Evolutionary conservation across 78 protist genomes (phyloP).

Genomic region (Pelomyxa schiedti): DNA sequence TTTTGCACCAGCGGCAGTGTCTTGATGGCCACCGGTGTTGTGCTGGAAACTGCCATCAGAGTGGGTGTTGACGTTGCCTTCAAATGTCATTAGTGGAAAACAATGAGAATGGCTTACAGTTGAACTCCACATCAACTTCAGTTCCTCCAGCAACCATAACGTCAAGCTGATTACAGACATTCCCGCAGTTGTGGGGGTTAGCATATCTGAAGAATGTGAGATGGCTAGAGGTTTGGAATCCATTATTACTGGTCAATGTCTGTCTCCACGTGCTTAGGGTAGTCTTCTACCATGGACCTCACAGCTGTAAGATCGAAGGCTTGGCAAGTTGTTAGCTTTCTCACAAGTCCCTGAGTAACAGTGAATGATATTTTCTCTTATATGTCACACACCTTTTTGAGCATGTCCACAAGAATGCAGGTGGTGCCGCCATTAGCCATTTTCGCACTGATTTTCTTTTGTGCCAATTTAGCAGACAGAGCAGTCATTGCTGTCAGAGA

Average conservation of each 20-base stretch:
- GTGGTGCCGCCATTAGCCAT: not conserved
- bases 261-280: not conserved
- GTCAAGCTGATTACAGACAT: not conserved
- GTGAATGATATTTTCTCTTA: too few species aligned
- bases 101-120: too few species aligned
- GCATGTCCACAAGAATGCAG: not conserved
- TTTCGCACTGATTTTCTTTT: not conserved
- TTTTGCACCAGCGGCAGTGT: not conserved
- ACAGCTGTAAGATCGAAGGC: not conserved
- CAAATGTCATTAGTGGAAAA: too few species aligned
- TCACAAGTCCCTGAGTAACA: not conserved
- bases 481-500: not conserved
- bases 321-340: not conserved
- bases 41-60: not conserved
- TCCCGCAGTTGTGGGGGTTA: not conserved
- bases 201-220: too few species aligned
- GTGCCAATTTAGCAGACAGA: not conserved
- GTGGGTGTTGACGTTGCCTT: constrained; percentile 1
- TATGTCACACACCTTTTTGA: too few species aligned
- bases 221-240: too few species aligned
- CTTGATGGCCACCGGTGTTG: not conserved
- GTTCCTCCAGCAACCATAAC: not conserved
- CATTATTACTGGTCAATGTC: not conserved
- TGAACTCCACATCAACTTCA: not conserved
- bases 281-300: not conserved